Percentiles rank a stretch among this genome's conserved stretches.
phyloP scores from a whole-genome alignment of 805 yeast genomes.

The Nakazawaea ambrosiae region DNA sequence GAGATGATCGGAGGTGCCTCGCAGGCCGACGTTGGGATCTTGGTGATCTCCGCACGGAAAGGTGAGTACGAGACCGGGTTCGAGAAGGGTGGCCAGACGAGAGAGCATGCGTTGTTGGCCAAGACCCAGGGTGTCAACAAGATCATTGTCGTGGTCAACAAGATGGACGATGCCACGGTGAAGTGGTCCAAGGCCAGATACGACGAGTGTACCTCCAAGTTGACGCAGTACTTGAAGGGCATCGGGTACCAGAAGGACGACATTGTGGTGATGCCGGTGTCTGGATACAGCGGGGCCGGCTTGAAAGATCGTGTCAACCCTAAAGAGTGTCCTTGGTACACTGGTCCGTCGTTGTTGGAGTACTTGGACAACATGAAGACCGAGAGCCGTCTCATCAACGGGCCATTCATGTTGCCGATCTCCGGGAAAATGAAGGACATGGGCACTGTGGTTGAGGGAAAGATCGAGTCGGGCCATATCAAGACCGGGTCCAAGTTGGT shows the following conservation, averaged over 20 bases:
- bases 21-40: slow-evolving; percentile 97
- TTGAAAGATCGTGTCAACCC: slow-evolving; percentile 76
- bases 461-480: slow-evolving; percentile 92
- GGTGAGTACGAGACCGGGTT: slow-evolving; percentile 99
- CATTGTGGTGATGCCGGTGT: slow-evolving; percentile 91
- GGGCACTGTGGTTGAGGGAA: slow-evolving; percentile 98
- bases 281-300: slow-evolving; percentile 97
- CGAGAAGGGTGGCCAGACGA: slow-evolving; percentile 98
- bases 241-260: slow-evolving; percentile 89
- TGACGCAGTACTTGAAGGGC: slow-evolving; percentile 71
- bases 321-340: slow-evolving; percentile 84
- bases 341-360: slow-evolving; percentile 88
- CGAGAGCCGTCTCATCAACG: slow-evolving; percentile 79
- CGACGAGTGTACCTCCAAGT: slow-evolving; percentile 86
- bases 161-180: slow-evolving; percentile 99
- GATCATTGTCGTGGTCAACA: slow-evolving; percentile 88
- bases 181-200: slow-evolving; percentile 94
- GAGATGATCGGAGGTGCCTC: slow-evolving; percentile 99
- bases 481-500: slow-evolving; percentile 70
- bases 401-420: slow-evolving; percentile 96
- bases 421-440: slow-evolving; percentile 92
- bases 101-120: slow-evolving; percentile 96
- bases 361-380: slow-evolving; percentile 78
- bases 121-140: slow-evolving; percentile 98
- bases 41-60: slow-evolving; percentile 96